These are phyloP conservation scores for Trypanosoma conorhini DNA, from an alignment of 208 protist species.

Conservation along the genomic window DNA sequence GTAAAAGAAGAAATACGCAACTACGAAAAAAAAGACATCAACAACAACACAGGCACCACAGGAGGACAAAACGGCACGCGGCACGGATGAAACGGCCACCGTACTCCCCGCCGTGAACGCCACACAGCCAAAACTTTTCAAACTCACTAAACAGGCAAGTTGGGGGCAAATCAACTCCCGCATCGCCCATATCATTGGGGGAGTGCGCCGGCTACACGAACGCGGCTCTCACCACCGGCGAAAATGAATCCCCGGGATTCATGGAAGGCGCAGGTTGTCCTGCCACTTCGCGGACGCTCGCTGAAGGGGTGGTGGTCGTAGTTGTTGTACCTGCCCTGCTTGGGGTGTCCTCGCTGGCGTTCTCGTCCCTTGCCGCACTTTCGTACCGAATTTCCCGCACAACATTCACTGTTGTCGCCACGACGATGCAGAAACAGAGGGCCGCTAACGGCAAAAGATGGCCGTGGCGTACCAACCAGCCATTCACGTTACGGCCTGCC, in stretches of 20 bases:
- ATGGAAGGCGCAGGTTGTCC: not conserved
- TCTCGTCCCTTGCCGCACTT: not conserved
- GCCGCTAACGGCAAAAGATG: not conserved
- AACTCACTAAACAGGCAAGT: no score
- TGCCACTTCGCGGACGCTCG: not conserved
- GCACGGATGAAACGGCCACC: no score
- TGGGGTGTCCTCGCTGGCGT: not conserved
- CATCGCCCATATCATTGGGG: no score
- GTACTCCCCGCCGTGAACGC: no score
- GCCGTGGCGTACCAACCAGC: not conserved
- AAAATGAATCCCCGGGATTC: no score
- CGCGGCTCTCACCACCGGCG: no score
- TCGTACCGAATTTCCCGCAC: not conserved
- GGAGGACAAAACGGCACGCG: no score
- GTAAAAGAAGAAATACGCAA: not conserved
- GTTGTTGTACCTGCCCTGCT: not conserved
- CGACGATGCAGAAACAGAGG: not conserved
- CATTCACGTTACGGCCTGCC: not conserved
- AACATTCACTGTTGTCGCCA: not conserved
- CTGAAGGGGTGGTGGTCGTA: not conserved
- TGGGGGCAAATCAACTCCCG: no score
- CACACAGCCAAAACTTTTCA: no score
- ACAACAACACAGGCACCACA: no score
- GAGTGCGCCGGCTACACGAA: no score
- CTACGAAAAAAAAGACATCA: no score